These are phyloP conservation scores for Rhizophora apiculata DNA, from an alignment of 345 rosid species.

Conservation along the genomic window DNA sequence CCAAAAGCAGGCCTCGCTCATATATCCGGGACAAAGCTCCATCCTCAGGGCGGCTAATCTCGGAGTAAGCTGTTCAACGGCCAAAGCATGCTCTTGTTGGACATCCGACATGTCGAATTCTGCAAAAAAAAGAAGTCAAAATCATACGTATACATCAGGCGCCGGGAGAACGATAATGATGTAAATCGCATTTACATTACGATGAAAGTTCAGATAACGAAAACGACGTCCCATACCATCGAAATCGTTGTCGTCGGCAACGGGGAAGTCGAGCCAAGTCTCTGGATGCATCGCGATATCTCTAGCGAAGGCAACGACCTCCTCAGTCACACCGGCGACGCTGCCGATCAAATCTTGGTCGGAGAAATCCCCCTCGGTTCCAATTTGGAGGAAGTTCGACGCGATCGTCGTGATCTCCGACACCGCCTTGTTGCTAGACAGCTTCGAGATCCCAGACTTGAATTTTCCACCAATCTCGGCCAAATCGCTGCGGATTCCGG, in stretches of 20 bases:
- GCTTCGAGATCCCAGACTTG: constrained; percentile 61
- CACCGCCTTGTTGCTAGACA: constrained; percentile 56
- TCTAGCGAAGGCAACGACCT: constrained; percentile 72
- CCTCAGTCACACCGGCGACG: constrained; percentile 78
- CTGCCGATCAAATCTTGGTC: constrained; percentile 44
- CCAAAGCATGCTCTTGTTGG: constrained; percentile 92
- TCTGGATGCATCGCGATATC: constrained; percentile 86
- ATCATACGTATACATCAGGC: too few relatives aligned
- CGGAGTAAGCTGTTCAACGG: constrained; percentile 74
- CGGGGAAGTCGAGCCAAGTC: constrained; percentile 94
- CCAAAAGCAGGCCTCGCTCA: constrained; percentile 94
- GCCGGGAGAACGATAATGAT: too few relatives aligned
- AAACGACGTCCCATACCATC: constrained; percentile 45
- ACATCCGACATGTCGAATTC: constrained; percentile 93
- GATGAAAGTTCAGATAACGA: too few relatives aligned
- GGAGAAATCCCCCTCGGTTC: constrained; percentile 32
- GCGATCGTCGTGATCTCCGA: constrained; percentile 69
- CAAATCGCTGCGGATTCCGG: constrained; percentile 63
- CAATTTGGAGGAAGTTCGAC: constrained; percentile 52
- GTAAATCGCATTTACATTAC: too few relatives aligned
- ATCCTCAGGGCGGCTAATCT: constrained; percentile 79
- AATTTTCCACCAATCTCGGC: constrained; percentile 66
- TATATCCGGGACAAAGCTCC: constrained; percentile 89
- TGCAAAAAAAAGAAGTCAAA: constrained; percentile 12
- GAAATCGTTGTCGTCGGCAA: constrained; percentile 56